Evolutionary conservation across 2,329 filamentous ascomycete genomes (phyloP), one percentile per base, ranked within the genome.

Genomic region (Hirsutella minnesotensis): DNA sequence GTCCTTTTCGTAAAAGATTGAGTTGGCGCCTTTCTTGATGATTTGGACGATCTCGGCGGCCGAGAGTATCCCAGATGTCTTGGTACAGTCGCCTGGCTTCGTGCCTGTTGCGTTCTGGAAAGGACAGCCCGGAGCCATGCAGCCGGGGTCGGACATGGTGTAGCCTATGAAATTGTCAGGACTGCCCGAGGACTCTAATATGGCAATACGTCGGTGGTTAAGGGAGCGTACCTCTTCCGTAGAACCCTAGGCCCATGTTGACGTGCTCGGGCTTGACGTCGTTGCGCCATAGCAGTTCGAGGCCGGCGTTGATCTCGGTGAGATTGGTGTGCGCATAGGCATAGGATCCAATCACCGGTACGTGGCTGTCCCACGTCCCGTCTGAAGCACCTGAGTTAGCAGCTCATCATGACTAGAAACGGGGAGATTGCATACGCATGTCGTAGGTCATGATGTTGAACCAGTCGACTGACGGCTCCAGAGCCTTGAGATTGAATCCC

Each of bases 251-350:
- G 1, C 70, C 69, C n/a, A 73, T 43, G 9, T 54, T 56, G 7
- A 75, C 48, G 41, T 71, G 67, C 0, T 41, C 27, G 0, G 71
- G 58, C 1, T 55, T 48, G 2, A 76, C 52, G 22, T 62, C 50
- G 22, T 59, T 63, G 3, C 66, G 56, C 67, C 70, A 73, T 4
- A 73, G 51, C 0, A 73, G 61, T 3, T 70, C 59, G 0, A 69
- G 40, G 0, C 58, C 58, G 1, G 48, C 27, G 4, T 65, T 54
- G n/a, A 72, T 71, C 49, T 73, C 67, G 2, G 67, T 68, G 0
- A 72, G 43, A 46, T 73, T 70, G 1, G 69, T 68, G 46, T 73
- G 68, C 0, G 54, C 53, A 3, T 56, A 50, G 5, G 68, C 55
- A 16, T 54, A 47, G 1, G 48, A 27, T 0, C 64, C 62, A 13